These are phyloP conservation scores for Antrodiella citrinella DNA, from an alignment of 768 basidiomycete species.

Conservation along the genomic window DNA sequence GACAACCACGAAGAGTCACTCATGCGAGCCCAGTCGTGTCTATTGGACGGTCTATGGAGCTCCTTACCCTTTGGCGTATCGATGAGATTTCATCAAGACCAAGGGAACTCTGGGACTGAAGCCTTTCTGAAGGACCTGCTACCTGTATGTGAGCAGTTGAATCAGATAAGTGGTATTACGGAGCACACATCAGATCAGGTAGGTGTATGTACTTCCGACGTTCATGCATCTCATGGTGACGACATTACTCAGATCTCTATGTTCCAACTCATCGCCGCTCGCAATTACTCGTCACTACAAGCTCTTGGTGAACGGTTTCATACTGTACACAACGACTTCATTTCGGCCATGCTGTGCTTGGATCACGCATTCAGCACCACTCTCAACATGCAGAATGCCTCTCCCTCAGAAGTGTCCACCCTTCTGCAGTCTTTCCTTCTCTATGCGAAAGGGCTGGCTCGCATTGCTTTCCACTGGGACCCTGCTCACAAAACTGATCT, in stretches of 20 bases:
- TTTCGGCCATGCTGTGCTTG: conserved; percentile 34
- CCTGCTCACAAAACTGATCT: conserved; percentile 17
- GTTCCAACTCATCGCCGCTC: conserved; percentile 26
- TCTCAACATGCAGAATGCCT: conserved; percentile 19
- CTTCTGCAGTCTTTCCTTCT: conserved; percentile 27
- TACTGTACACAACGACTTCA: conserved; percentile 1
- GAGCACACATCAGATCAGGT: not conserved
- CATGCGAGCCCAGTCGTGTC: conserved; percentile 29
- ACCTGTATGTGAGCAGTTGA: not conserved
- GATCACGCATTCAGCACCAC: conserved; percentile 31
- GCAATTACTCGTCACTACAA: conserved; percentile 21
- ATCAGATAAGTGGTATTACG: not conserved
- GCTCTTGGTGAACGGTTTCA: conserved; percentile 27
- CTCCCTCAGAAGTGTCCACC: conserved; percentile 19
- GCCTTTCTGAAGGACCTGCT: not conserved
- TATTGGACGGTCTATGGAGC: conserved; percentile 41
- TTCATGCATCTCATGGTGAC: not conserved
- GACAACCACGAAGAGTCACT: conserved; percentile 25
- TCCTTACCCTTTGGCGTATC: conserved; percentile 31
- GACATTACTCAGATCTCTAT: conserved; percentile 18
- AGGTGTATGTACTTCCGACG: no score
- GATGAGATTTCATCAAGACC: not conserved
- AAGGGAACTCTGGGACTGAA: not conserved
- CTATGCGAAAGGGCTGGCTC: conserved; percentile 27
- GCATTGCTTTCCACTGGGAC: conserved; percentile 22